Evolutionary conservation across 2,329 filamentous ascomycete species (phyloP).

Genomic region (Exophiala lecanii-corni): DNA sequence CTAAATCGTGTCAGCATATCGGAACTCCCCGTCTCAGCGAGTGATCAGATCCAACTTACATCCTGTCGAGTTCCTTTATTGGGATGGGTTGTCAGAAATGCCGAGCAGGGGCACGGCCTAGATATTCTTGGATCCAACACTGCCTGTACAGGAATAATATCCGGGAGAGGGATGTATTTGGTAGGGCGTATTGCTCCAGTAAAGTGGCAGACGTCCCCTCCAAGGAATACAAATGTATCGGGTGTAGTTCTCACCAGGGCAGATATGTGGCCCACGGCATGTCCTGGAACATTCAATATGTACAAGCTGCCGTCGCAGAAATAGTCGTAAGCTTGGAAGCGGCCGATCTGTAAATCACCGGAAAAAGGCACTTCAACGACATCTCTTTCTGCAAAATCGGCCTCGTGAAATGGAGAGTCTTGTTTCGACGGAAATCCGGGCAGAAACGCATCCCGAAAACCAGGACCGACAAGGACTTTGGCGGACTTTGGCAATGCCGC

Average conservation of each 20-base stretch:
- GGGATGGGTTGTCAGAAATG: conserved; percentile 13
- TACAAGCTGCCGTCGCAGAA: conserved; percentile 56
- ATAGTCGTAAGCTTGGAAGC: conserved; percentile 40
- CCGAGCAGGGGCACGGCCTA: conserved; percentile 25
- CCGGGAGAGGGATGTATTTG: conserved; percentile 26
- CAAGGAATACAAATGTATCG: conserved; percentile 18
- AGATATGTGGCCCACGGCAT: conserved; percentile 25
- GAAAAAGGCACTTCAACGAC: conserved; percentile 26
- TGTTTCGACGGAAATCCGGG: conserved; percentile 45
- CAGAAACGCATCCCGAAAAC: conserved; percentile 43
- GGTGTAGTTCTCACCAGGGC: conserved; percentile 23
- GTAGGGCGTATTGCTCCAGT: conserved; percentile 29
- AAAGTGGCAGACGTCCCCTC: conserved; percentile 10
- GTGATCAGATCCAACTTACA: background rate
- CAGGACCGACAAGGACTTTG: conserved; percentile 49
- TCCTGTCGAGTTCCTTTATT: conserved; percentile 14
- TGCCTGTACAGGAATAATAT: conserved; percentile 10
- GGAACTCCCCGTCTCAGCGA: too few relatives aligned
- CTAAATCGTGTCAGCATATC: conserved; percentile 9
- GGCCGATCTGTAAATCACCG: conserved; percentile 38
- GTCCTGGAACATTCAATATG: conserved; percentile 42
- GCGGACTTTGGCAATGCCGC: conserved; percentile 32
- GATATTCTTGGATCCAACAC: background rate
- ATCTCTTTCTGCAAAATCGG: conserved; percentile 30
- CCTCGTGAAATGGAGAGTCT: conserved; percentile 32